Percentiles rank a stretch among this genome's conserved stretches.
Evolutionary conservation across 441 rosid species (phyloP).

Genomic region (Manihot esculenta): DNA sequence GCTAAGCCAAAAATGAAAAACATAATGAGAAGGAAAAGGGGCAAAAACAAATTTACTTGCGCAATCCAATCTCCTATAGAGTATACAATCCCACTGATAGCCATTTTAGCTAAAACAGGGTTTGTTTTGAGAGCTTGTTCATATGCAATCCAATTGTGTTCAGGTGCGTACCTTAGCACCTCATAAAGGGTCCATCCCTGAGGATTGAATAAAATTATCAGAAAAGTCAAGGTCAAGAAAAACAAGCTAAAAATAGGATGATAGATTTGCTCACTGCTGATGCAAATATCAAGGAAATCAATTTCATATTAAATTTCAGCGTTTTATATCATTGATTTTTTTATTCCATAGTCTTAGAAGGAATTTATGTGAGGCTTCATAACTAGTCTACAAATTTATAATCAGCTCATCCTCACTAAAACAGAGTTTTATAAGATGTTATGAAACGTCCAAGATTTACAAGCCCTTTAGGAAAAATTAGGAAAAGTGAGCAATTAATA

Average conservation of each 20-base stretch:
- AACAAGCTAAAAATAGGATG: conserved; percentile 13
- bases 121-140: conserved; percentile 81
- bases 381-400: background rate
- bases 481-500: conserved; percentile 1
- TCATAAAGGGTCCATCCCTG: conserved; percentile 98
- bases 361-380: background rate
- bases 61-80: conserved; percentile 96
- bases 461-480: conserved; percentile 1
- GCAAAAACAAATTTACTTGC: conserved; percentile 51
- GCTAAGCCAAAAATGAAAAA: conserved; percentile 6
- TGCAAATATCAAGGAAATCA: background rate
- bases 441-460: conserved; percentile 4
- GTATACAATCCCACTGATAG: conserved; percentile 87
- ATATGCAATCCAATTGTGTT: conserved; percentile 93
- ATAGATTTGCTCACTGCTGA: background rate
- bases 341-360: background rate
- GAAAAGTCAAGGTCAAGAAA: background rate
- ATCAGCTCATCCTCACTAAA: conserved; percentile 9
- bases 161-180: conserved; percentile 75
- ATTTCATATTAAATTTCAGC: background rate
- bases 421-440: background rate
- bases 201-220: conserved; percentile 16
- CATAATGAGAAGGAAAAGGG: background rate
- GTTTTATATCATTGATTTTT: background rate
- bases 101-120: conserved; percentile 98